These are phyloP conservation scores for Ogataea methylovora DNA, from an alignment of 805 yeast genomes.

Conservation along the genomic window DNA sequence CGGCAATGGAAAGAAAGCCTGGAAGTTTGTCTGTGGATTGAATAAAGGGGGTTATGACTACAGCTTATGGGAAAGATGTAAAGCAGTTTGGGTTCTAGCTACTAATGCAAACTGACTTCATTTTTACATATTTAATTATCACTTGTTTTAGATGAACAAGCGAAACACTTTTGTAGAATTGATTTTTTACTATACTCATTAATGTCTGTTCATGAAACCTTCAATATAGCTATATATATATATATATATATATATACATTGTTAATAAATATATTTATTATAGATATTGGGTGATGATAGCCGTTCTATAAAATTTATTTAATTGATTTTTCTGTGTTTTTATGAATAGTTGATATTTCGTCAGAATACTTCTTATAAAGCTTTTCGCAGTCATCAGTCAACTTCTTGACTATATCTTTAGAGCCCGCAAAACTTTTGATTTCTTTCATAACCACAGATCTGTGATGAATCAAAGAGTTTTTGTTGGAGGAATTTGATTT, in stretches of 20 bases:
- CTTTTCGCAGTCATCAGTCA: slow-evolving; percentile 57
- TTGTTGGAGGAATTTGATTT: slow-evolving; percentile 40
- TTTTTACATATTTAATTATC: too few relatives aligned
- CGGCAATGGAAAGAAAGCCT: slow-evolving; percentile 69
- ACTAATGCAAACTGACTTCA: too few relatives aligned
- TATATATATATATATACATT: neutral
- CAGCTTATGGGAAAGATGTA: slow-evolving; percentile 61
- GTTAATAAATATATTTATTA: too few relatives aligned
- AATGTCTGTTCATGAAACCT: too few relatives aligned
- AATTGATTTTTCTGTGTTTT: slow-evolving; percentile 40
- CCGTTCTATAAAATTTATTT: slow-evolving; percentile 8
- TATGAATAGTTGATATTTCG: slow-evolving; percentile 48
- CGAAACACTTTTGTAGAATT: too few relatives aligned
- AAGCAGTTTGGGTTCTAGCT: slow-evolving; percentile 48
- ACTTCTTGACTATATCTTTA: slow-evolving; percentile 46
- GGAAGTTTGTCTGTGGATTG: slow-evolving; percentile 79
- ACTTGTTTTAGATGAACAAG: too few relatives aligned
- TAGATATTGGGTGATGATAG: too few relatives aligned
- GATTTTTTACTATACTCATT: too few relatives aligned
- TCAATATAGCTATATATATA: too few relatives aligned
- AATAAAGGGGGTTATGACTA: slow-evolving; percentile 79
- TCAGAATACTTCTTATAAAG: slow-evolving; percentile 57
- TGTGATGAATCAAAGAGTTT: slow-evolving; percentile 46
- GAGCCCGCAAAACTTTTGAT: slow-evolving; percentile 40
- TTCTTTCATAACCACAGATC: slow-evolving; percentile 51